phyloP scores from a whole-genome alignment of 352 stramenopile genomes.

The Globisporangium nodosum region DNA sequence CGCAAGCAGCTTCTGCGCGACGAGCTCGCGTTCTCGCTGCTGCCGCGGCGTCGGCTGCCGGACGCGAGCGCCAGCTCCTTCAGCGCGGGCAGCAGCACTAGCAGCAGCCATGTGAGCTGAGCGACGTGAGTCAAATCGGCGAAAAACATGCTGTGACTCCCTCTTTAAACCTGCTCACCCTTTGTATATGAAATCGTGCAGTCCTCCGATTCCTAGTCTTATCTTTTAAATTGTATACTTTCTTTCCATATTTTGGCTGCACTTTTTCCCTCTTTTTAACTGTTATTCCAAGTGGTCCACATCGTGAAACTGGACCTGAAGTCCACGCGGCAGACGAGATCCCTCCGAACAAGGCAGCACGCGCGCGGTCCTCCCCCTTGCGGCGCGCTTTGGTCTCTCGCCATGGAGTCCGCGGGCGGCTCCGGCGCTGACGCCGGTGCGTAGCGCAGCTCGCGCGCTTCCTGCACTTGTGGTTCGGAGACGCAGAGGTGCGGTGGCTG shows the following conservation, averaged over 20 bases:
- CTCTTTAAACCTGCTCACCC: too few species aligned
- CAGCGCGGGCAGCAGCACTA: not conserved
- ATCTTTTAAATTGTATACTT: not conserved
- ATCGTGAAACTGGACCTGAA: not conserved
- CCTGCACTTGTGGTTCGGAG: not conserved
- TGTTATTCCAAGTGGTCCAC: not conserved
- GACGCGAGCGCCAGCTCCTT: not conserved
- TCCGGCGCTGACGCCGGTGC: conserved; percentile 1
- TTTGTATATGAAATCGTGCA: too few species aligned
- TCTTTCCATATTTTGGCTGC: not conserved
- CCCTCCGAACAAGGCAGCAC: too few species aligned
- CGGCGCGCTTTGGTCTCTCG: not conserved
- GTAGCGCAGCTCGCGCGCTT: not conserved
- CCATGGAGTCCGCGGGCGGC: conserved; percentile 4
- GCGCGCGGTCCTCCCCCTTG: too few species aligned
- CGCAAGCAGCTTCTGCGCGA: conserved; percentile 20
- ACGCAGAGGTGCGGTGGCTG: not conserved
- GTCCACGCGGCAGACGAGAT: too few species aligned
- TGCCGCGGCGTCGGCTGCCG: conserved; percentile 4
- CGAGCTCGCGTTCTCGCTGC: conserved; percentile 14
- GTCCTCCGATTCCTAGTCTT: too few species aligned
- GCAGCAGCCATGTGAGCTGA: too few species aligned
- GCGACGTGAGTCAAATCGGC: too few species aligned
- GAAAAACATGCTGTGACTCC: too few species aligned
- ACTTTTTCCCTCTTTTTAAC: not conserved